A percentile compares a stretch with the other conserved stretches of the same genome.
Evolutionary conservation across 371 early-diverging fungal genomes (phyloP).

Genomic region (Conidiobolus incongruus): DNA sequence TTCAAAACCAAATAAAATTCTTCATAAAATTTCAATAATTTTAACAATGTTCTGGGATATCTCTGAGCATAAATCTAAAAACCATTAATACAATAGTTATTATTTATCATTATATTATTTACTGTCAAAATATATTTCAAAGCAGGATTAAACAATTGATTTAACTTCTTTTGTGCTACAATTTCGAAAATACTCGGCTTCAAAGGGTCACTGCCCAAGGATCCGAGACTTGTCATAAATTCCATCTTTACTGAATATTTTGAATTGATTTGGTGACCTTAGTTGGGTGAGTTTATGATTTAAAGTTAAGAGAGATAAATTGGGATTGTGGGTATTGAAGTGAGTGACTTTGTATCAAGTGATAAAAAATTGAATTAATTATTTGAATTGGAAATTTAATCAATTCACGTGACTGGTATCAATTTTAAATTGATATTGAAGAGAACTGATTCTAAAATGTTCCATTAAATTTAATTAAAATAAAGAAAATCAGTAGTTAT

Average conservation of each 20-base stretch:
- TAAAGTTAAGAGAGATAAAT: too few species aligned
- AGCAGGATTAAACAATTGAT: slow-evolving; percentile 64
- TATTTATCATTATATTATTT: slow-evolving; percentile 9
- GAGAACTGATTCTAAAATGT: too few species aligned
- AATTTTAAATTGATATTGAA: too few species aligned
- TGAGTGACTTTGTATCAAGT: too few species aligned
- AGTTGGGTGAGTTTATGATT: too few species aligned
- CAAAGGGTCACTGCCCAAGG: slow-evolving; percentile 36
- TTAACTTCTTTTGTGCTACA: slow-evolving; percentile 59
- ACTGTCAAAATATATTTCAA: slow-evolving; percentile 63
- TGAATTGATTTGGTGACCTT: too few species aligned
- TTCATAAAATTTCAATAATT: slow-evolving; percentile 50
- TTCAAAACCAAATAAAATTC: slow-evolving; percentile 54
- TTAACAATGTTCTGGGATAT: slow-evolving; percentile 60
- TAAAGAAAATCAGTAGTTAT: too few species aligned
- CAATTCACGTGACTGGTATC: too few species aligned
- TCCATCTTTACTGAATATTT: slow-evolving; percentile 52
- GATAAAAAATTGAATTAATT: too few species aligned
- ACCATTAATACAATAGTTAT: not conserved
- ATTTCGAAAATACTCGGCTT: slow-evolving; percentile 80
- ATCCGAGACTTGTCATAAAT: slow-evolving; percentile 61
- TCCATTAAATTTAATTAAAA: too few species aligned
- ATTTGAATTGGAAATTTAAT: too few species aligned
- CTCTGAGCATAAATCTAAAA: slow-evolving; percentile 63
- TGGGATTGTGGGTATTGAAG: too few species aligned